Evolutionary conservation across 768 basidiomycete species (phyloP), one percentile per base, ranked within the genome.

Genomic region (Zangia roseola): DNA sequence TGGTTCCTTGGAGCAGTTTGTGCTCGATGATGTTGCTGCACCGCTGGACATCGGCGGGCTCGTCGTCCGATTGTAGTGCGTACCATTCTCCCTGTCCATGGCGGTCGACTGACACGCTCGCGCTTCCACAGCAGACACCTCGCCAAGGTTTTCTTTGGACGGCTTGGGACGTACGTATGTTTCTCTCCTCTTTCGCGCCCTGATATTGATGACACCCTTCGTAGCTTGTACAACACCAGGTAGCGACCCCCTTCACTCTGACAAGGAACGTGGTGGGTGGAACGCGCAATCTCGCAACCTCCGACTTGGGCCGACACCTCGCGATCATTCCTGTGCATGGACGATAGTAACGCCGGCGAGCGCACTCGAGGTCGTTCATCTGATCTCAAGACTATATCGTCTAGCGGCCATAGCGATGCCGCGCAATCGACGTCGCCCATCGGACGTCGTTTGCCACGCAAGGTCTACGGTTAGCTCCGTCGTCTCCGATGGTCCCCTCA

Each of bases 261-360:
- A 3, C 30, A 52, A 46, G 4, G 14, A 24, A 38, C 5, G 24
- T 51, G 40, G 49, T 45, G 39, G 39, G 43, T 43, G 9, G 28
- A 25, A 8, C 30, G 34, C 38, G 21, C 16, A n/a, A 31, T 36
- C 17, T 26, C 14, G 10, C 30, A 14, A 17, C 41, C 30, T 33
- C 26, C 12, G 3, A 37, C 26, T 21, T 30, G 40, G 24, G 7
- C 19, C 5, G 47, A 26, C 10, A 21, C 16, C 6, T 16, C 45
- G 6, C 23, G 44, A 16, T 20, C 8, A n/a, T 40, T 34, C 23
- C 19, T 31, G 30, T 20, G 12, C 46, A 47, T 16, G 39, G 20
- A 37, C 35, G 23, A 10, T 12, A 17, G 33, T n/a, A 23, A 16
- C 14, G 33, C 5, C 35, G 35, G n/a, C 14, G 7, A 16, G 34